Percentiles rank a stretch among this genome's conserved stretches.
These are phyloP conservation scores for Planoprotostelium fungivorum DNA, from an alignment of 78 protist genomes.

Conservation along the genomic window DNA sequence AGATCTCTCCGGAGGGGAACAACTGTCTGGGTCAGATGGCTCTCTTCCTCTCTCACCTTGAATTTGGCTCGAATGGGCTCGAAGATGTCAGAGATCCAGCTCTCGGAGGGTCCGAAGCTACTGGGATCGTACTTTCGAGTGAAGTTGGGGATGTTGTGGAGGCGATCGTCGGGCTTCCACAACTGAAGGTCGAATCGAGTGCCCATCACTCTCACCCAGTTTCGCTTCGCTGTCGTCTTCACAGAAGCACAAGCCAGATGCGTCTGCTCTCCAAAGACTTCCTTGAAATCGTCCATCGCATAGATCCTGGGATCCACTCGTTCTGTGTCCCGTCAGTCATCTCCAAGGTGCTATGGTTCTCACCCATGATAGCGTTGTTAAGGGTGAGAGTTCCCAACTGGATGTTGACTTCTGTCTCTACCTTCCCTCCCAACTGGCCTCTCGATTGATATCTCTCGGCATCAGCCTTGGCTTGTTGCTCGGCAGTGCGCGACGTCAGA, in stretches of 20 bases:
- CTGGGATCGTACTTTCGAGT: background rate
- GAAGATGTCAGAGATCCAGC: background rate
- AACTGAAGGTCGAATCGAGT: background rate
- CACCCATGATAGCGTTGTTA: background rate
- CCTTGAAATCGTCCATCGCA: background rate
- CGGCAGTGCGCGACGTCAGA: background rate
- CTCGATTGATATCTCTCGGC: background rate
- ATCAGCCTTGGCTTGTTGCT: background rate
- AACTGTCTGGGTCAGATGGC: background rate
- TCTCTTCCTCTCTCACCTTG: background rate
- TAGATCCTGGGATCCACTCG: background rate
- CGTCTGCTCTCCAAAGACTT: background rate
- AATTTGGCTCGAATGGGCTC: background rate
- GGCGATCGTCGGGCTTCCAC: background rate
- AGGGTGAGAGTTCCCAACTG: background rate
- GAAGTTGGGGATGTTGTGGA: background rate
- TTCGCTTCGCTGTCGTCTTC: background rate
- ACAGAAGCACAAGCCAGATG: background rate
- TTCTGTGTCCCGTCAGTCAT: background rate
- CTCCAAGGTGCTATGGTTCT: background rate
- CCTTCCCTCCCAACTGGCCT: background rate
- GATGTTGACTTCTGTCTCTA: slow-evolving; percentile 5
- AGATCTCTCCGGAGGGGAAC: background rate
- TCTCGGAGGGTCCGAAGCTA: background rate
- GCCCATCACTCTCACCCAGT: background rate